Evolutionary conservation across 495 filamentous ascomycete species (phyloP).

Genomic region (Hyphodiscus hymeniophilus): DNA sequence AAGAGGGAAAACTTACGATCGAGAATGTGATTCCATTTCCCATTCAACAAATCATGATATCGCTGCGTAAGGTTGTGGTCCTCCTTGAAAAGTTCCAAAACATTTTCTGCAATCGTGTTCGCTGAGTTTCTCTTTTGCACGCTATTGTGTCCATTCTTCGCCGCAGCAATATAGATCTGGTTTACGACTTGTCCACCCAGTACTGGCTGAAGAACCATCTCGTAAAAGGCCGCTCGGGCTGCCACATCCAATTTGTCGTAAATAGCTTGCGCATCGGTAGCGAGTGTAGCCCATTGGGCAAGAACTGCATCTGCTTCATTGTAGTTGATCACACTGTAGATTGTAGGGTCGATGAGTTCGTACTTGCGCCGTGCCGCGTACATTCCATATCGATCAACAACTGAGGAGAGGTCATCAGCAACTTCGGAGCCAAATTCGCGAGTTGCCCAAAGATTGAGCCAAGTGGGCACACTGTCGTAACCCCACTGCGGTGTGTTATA

Average conservation of each 20-base stretch:
- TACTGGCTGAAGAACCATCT: constrained; percentile 62
- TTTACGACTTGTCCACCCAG: constrained; percentile 53
- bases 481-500: constrained; percentile 51
- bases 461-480: constrained; percentile 45
- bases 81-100: constrained; percentile 50
- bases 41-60: constrained; percentile 55
- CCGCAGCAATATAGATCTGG: constrained; percentile 52
- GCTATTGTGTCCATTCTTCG: constrained; percentile 54
- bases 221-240: constrained; percentile 52
- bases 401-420: constrained; percentile 40
- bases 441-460: constrained; percentile 48
- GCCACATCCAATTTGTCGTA: constrained; percentile 41
- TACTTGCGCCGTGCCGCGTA: constrained; percentile 58
- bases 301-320: constrained; percentile 60
- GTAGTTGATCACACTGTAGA: constrained; percentile 62
- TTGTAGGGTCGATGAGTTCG: constrained; percentile 55
- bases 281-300: constrained; percentile 53
- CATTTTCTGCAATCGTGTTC: constrained; percentile 51
- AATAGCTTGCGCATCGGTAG: constrained; percentile 42
- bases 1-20: constrained; percentile 35
- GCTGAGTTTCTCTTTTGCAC: constrained; percentile 57
- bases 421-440: constrained; percentile 49
- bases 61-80: constrained; percentile 51
- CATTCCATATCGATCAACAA: constrained; percentile 55
- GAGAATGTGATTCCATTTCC: constrained; percentile 71